Evolutionary conservation across 495 filamentous ascomycete species (phyloP), one percentile per base, ranked within the genome.

Genomic region (Daldinia decipiens): DNA sequence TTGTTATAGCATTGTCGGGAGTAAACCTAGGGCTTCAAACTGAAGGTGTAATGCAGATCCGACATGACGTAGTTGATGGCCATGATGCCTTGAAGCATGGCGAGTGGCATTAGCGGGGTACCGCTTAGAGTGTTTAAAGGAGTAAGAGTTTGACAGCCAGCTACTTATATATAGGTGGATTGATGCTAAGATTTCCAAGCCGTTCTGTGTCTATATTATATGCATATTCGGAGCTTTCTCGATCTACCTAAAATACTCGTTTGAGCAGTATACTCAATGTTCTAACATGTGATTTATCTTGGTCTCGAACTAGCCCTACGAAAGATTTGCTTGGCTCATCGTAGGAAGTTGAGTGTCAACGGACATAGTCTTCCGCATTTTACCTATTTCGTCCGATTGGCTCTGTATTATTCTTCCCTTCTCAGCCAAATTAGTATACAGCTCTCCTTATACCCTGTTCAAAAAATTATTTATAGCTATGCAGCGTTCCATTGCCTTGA

Each of bases 101-200:
- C 59, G 27, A 59, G 51, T 55, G 7, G 26, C 50, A 58, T 39
- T 61, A 26, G 57, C 38, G 53, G 43, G 43, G 62, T 65, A 19
- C 70, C 63, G 55, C 55, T 59, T 55, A 59, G 64, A 68, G 64
- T 65, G 59, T 58, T 45, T 31, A 58, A 50, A 55, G 47, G 39
- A 45, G 40, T 50, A 19, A 69, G 65, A 72, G 64, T 64, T 38
- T 54, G 43, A 53, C 43, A 69, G 61, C 56, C 62, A 43, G 40
- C 58, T 68, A 51, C 65, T 62, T 66, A 65, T 69, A 68, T 73
- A 73, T 73, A 68, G 65, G 65, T 65, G 57, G 61, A 57, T 52
- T 55, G 38, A 66, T 65, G 51, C 56, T 45, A 54, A 62, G 70
- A 68, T 65, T 66, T 43, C 45, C 38, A 66, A 62, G 31, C 15